These are phyloP conservation scores for Sporisorium iseilematis-ciliati DNA, from an alignment of 1,284 basidiomycete species.

Conservation along the genomic window DNA sequence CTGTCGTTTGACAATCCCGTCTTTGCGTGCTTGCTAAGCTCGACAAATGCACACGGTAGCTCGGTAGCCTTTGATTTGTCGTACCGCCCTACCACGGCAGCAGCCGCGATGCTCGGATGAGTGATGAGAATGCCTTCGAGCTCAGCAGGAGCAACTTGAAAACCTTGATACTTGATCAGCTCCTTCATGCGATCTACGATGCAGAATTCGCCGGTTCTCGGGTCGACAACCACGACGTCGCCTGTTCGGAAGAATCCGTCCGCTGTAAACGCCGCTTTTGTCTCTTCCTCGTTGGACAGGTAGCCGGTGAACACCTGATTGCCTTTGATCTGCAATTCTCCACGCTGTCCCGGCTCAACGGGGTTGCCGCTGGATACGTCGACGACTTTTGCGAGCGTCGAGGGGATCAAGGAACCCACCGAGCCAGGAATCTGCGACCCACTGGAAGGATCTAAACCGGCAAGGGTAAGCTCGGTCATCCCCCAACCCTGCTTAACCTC, in stretches of 20 bases:
- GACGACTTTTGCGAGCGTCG: slow-evolving; percentile 35
- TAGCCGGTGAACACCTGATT: slow-evolving; percentile 50
- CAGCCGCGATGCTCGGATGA: slow-evolving; percentile 52
- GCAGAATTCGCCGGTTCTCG: slow-evolving; percentile 42
- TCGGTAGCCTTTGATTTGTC: slow-evolving; percentile 51
- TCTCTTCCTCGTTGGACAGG: slow-evolving; percentile 51
- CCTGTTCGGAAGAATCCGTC: slow-evolving; percentile 66
- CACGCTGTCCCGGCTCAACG: slow-evolving; percentile 34
- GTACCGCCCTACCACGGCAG: slow-evolving; percentile 60
- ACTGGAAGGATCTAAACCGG: slow-evolving; percentile 29
- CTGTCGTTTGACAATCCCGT: background rate
- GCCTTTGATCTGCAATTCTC: slow-evolving; percentile 51
- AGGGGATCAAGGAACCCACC: slow-evolving; percentile 41
- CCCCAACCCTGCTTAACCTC: slow-evolving; percentile 50
- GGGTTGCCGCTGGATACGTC: slow-evolving; percentile 36
- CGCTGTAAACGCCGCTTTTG: slow-evolving; percentile 77
- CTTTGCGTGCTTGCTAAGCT: slow-evolving; percentile 13
- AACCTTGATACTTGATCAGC: slow-evolving; percentile 67
- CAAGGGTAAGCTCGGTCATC: slow-evolving; percentile 57
- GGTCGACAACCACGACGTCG: slow-evolving; percentile 54
- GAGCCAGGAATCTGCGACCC: slow-evolving; percentile 32
- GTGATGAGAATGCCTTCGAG: slow-evolving; percentile 56
- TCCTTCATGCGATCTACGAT: slow-evolving; percentile 67
- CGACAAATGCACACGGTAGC: slow-evolving; percentile 39
- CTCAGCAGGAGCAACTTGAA: slow-evolving; percentile 65